A percentile compares a stretch with the other conserved stretches of the same genome.
Conservation (phyloP, 768 basidiomycete genomes). For the Kwoniella sp. region DNA sequence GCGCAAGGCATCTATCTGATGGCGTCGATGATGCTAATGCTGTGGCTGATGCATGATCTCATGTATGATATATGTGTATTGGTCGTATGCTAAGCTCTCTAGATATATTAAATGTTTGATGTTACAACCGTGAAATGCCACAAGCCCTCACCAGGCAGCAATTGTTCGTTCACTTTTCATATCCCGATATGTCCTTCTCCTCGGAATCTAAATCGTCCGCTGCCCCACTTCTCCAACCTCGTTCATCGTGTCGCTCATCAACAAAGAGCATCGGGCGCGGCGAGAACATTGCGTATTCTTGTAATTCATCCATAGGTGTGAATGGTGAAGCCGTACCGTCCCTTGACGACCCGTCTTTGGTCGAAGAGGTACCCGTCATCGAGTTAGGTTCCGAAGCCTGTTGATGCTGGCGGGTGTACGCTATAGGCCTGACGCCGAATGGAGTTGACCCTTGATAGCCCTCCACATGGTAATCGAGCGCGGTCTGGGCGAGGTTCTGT, state of each 20-base stretch:
- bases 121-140: too few species aligned
- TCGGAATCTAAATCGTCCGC: neutral
- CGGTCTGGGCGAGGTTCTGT: conserved; percentile 20
- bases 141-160: too few species aligned
- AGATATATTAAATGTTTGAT: neutral
- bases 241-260: neutral
- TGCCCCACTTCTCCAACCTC: neutral
- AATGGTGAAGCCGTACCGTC: neutral
- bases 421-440: conserved; percentile 16
- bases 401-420: neutral
- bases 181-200: conserved; percentile 8
- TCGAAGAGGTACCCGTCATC: neutral
- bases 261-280: conserved; percentile 1
- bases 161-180: neutral
- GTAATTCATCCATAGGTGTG: conserved; percentile 14
- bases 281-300: conserved; percentile 12
- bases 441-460: conserved; percentile 35
- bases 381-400: neutral
- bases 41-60: too few species aligned
- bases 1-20: too few species aligned
- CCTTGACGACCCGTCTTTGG: neutral
- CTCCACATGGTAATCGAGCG: conserved; percentile 34
- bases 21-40: too few species aligned
- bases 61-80: too few species aligned
- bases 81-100: neutral